phyloP scores from a whole-genome alignment of 2,329 filamentous ascomycete genomes.

The Ophiostoma perfectum region DNA sequence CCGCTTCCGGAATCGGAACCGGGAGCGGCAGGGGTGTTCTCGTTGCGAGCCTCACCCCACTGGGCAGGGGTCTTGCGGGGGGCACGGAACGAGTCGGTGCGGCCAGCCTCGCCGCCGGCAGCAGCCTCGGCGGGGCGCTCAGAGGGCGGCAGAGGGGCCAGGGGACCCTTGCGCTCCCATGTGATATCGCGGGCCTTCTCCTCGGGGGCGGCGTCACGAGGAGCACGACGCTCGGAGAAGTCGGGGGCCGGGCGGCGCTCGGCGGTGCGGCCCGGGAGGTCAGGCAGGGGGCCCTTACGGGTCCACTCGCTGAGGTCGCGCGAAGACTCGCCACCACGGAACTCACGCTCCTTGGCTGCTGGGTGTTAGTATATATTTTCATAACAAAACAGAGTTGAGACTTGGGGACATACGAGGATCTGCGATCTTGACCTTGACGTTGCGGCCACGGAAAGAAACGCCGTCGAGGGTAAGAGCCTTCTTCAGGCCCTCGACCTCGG shows the following conservation, averaged over 20 bases:
- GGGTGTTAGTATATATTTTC: neutral
- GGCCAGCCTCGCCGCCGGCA: slow-evolving; percentile 52
- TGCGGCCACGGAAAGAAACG: slow-evolving; percentile 76
- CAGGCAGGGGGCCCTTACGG: slow-evolving; percentile 69
- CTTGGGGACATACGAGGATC: slow-evolving; percentile 78
- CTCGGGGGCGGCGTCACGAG: slow-evolving; percentile 62
- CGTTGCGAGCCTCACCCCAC: slow-evolving; percentile 62
- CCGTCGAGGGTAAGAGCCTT: slow-evolving; percentile 81
- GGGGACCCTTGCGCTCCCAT: slow-evolving; percentile 92
- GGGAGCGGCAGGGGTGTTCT: slow-evolving; percentile 16
- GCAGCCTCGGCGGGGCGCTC: slow-evolving; percentile 48
- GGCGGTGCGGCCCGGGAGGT: slow-evolving; percentile 35
- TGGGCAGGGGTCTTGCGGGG: slow-evolving; percentile 64
- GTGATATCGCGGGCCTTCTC: slow-evolving; percentile 75
- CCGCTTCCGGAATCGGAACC: slow-evolving; percentile 46
- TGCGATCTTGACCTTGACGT: slow-evolving; percentile 88
- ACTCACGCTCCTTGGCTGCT: slow-evolving; percentile 76
- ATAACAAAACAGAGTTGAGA: neutral
- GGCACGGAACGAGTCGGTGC: slow-evolving; percentile 42
- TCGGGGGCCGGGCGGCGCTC: slow-evolving; percentile 46
- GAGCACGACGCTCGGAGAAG: slow-evolving; percentile 60
- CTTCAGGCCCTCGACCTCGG: slow-evolving; percentile 79
- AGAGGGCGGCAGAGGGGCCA: slow-evolving; percentile 61
- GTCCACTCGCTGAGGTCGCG: slow-evolving; percentile 88
- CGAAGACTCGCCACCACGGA: slow-evolving; percentile 59